Percentiles rank a stretch among this genome's conserved stretches.
phyloP scores from a whole-genome alignment of 1,284 basidiomycete species.

The Pseudozyma flocculosa region DNA sequence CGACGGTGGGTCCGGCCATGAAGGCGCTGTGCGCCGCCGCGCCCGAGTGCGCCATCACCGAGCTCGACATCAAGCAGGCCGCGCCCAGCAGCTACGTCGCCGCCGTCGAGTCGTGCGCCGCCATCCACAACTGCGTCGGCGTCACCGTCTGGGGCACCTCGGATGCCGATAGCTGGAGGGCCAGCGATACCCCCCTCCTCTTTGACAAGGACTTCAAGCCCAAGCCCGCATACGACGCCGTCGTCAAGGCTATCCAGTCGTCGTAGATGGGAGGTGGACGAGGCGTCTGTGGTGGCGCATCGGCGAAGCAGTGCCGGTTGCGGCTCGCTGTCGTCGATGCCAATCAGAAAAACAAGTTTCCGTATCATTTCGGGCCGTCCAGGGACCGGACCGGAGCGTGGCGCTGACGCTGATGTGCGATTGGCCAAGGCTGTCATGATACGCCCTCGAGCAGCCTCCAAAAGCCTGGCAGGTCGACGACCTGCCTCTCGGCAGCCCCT shows the following conservation, averaged over 20 bases:
- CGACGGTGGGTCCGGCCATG: constrained; percentile 10
- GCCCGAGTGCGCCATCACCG: constrained; percentile 13
- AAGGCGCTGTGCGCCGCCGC: constrained; percentile 5
- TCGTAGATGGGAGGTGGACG: too few relatives aligned
- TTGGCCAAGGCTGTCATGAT: too few relatives aligned
- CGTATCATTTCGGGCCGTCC: too few relatives aligned
- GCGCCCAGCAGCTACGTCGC: constrained; percentile 1
- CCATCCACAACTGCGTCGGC: constrained; percentile 10
- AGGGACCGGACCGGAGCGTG: too few relatives aligned
- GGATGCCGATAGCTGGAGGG: constrained; percentile 8
- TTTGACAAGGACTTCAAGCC: constrained; percentile 12
- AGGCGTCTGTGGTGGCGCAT: too few relatives aligned
- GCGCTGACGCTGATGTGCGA: too few relatives aligned
- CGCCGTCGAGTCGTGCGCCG: constrained; percentile 9
- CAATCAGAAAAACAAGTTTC: too few relatives aligned
- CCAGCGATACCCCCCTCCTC: constrained; percentile 6
- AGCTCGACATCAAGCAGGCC: constrained; percentile 14
- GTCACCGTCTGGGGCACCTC: constrained; percentile 16
- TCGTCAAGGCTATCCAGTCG: constrained; percentile 10
- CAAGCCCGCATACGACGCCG: constrained; percentile 12
- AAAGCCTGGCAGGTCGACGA: too few relatives aligned
- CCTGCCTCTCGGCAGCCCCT: too few relatives aligned
- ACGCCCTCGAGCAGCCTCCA: too few relatives aligned
- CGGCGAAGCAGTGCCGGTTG: too few relatives aligned
- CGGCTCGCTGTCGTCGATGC: too few relatives aligned